Conservation (phyloP, 139 green algal species). For the Chlamydomonas sphaeroides region DNA sequence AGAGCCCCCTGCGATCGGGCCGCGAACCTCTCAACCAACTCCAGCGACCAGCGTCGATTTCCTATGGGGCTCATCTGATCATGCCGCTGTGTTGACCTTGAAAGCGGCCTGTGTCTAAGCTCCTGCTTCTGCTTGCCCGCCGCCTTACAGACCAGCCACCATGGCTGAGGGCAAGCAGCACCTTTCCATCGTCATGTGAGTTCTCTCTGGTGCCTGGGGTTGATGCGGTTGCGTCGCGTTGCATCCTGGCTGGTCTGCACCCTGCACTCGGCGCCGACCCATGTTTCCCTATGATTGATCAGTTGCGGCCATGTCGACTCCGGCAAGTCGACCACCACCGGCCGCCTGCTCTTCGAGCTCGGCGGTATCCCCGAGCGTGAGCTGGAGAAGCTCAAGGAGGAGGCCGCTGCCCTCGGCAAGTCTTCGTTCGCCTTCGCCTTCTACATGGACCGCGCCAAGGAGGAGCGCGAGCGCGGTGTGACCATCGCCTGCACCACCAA, state of each 20-base stretch:
- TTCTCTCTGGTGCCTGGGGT: neutral
- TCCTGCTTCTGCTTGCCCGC: no score
- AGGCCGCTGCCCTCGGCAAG: slow-evolving; percentile 88
- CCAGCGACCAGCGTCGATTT: no score
- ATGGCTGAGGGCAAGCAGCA: slow-evolving; percentile 72
- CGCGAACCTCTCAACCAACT: no score
- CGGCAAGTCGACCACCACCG: slow-evolving; percentile 97
- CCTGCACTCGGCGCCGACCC: neutral
- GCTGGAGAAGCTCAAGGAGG: slow-evolving; percentile 96
- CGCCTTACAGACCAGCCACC: neutral
- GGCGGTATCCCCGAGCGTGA: slow-evolving; percentile 99
- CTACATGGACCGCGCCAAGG: slow-evolving; percentile 94
- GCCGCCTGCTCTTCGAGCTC: slow-evolving; percentile 97
- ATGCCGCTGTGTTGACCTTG: no score
- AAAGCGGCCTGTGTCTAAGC: no score
- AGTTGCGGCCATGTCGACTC: slow-evolving; percentile 93
- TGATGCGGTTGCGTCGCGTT: no score
- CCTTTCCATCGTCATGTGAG: slow-evolving; percentile 78
- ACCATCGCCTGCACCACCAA: slow-evolving; percentile 98
- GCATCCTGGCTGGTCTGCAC: no score
- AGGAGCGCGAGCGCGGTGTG: slow-evolving; percentile 94
- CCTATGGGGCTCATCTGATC: no score
- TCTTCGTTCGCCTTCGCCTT: slow-evolving; percentile 94
- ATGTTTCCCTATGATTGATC: slow-evolving; percentile 41
- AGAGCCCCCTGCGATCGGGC: no score